Percentiles rank a stretch among this genome's conserved stretches.
Evolutionary conservation across 768 basidiomycete genomes (phyloP).

Genomic region (Dendrothele bispora): DNA sequence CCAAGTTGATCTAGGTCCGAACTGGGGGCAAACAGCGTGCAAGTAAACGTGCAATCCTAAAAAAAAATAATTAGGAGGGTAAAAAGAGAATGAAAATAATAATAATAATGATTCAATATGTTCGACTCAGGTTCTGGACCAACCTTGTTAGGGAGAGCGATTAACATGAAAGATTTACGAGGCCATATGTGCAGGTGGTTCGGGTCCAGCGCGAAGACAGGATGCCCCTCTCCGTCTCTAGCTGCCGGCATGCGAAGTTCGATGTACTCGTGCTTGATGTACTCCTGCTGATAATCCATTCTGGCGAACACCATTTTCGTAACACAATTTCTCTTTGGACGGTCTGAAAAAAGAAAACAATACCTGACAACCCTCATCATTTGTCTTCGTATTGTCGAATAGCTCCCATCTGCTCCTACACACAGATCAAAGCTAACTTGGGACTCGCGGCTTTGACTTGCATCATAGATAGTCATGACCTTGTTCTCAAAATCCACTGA

Average conservation of each 20-base stretch:
- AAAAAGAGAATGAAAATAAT: slow-evolving; percentile 7
- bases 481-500: slow-evolving; percentile 73
- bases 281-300: slow-evolving; percentile 94
- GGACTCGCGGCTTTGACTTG: slow-evolving; percentile 39
- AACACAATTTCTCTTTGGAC: neutral
- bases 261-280: slow-evolving; percentile 94
- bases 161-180: slow-evolving; percentile 98
- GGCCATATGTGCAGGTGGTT: slow-evolving; percentile 99
- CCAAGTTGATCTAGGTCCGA: slow-evolving; percentile 68
- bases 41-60: slow-evolving; percentile 96
- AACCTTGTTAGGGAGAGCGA: slow-evolving; percentile 97
- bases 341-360: slow-evolving; percentile 26
- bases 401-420: slow-evolving; percentile 92
- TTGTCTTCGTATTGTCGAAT: slow-evolving; percentile 87
- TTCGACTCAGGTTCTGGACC: slow-evolving; percentile 25
- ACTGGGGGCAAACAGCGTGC: slow-evolving; percentile 91
- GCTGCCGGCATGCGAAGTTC: slow-evolving; percentile 95
- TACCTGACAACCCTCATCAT: slow-evolving; percentile 95
- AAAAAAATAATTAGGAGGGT: neutral
- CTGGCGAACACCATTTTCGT: slow-evolving; percentile 39
- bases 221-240: slow-evolving; percentile 53
- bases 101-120: slow-evolving; percentile 7
- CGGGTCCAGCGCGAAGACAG: slow-evolving; percentile 84
- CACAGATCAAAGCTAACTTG: slow-evolving; percentile 71
- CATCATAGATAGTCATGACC: slow-evolving; percentile 52